Base-by-base conservation (phyloP, 1,284 basidiomycete species). In the Papiliotrema fonsecae region DNA sequence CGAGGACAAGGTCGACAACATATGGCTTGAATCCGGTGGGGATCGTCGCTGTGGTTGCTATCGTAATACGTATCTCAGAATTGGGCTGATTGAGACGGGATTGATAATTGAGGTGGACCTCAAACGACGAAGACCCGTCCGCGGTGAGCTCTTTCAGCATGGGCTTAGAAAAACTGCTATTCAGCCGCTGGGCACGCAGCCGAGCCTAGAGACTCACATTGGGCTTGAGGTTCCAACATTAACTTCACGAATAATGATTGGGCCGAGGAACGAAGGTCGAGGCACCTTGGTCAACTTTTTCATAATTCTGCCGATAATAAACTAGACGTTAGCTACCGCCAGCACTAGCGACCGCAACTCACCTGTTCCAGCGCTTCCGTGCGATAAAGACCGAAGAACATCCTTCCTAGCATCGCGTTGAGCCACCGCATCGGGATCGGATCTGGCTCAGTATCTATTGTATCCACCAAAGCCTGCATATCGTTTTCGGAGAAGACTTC, bases 371-470 rank as follows among this genome's bases (percentile, higher is more conserved):
- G 77, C 37, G 77, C 77, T 39, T 85, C 80, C 0, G 92, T 96
- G 52, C 83, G 83, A 71, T 96, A 94, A 64, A 88, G 83, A 57
- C 86, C 87, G 75, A 94, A 88, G 77, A 97, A 97, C 36, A 97
- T 70, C 19, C 94, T 84, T 2, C 93, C 94, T 44, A 97, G 71
- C 45, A 97, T 76, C 0, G 91, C 94, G 64, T 98, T 98, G 45
- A 97, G 78, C 94, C 96, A 98, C 16, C 93, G 85, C 79, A 93
- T 88, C 1, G 91, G 91, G 50, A 97, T 92, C 42, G 92, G 87
- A 67, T 97, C 94, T 2, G 92, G 88, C 62, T 91, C 85, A 55
- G 85, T 84, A 75, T 97, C 93, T 52, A 98, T 79, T 2, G 84
- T 87, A 13, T 84, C 76, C 43, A 97, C 84, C 30, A 98, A 80